phyloP scores from a whole-genome alignment of 1,139 yeast genomes.

The Fermentozyma sake region DNA sequence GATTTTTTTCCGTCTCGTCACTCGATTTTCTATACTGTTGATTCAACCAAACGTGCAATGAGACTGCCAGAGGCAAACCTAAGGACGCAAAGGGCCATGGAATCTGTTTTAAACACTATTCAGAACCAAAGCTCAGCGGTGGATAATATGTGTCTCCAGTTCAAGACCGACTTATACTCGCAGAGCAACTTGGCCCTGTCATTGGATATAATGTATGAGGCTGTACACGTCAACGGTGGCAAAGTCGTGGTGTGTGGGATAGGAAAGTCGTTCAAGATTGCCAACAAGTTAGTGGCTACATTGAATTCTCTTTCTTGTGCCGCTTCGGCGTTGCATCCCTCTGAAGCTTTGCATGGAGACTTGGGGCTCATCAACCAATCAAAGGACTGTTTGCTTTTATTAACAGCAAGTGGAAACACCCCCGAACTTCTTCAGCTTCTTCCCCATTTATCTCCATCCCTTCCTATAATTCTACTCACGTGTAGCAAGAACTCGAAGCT shows the following conservation, averaged over 20 bases:
- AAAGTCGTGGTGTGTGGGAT: slow-evolving; percentile 76
- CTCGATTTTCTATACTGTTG: no score
- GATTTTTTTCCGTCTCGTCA: no score
- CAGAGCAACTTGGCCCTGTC: slow-evolving; percentile 49
- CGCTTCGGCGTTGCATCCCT: slow-evolving; percentile 68
- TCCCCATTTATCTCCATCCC: slow-evolving; percentile 50
- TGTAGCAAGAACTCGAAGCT: slow-evolving; percentile 49
- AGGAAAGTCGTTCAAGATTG: slow-evolving; percentile 81
- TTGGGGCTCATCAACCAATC: slow-evolving; percentile 62
- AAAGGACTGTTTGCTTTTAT: slow-evolving; percentile 59
- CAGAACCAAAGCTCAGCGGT: slow-evolving; percentile 34
- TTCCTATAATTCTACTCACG: slow-evolving; percentile 62
- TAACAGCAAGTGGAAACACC: slow-evolving; percentile 81
- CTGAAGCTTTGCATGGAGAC: slow-evolving; percentile 91
- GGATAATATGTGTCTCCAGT: slow-evolving; percentile 25
- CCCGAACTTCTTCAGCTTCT: slow-evolving; percentile 64
- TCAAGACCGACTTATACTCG: slow-evolving; percentile 33
- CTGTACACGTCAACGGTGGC: slow-evolving; percentile 46
- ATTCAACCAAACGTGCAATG: no score
- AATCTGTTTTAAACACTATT: slow-evolving; percentile 27
- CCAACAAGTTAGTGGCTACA: slow-evolving; percentile 75
- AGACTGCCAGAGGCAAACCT: no score
- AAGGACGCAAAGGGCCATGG: slow-evolving; percentile 15
- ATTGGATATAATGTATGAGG: slow-evolving; percentile 46
- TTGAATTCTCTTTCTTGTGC: slow-evolving; percentile 73